Evolutionary conservation across 495 filamentous ascomycete species (phyloP), one percentile per base, ranked within the genome.

Genomic region (Lasiosphaeria ovina): DNA sequence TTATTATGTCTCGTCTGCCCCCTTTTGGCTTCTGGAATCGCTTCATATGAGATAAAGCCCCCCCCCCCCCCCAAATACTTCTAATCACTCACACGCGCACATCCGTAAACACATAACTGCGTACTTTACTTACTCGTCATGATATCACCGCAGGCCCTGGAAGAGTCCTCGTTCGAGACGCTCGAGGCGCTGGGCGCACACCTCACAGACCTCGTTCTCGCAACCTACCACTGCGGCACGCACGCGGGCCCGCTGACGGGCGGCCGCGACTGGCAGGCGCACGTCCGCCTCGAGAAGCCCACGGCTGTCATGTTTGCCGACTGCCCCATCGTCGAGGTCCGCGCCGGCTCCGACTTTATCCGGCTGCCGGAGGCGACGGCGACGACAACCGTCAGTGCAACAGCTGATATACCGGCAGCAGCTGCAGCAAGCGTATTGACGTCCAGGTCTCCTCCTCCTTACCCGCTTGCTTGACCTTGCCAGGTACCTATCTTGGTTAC

Each of bases 161-260:
- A 83, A 54, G 65, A 76, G 4, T 85, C 85, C 0, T 79, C 78
- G 0, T 87, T 86, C 62, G 79, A 85, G 69, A 89, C 86, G 0
- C 79, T 89, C 10, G 86, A 89, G 68, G 76, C 85, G 0, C 73
- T 89, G 4, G 80, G 79, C 0, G 70, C 76, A 0, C 73, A 74
- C 40, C 65, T 86, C 4, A 77, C 76, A 14, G 62, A 76, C 3
- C 57, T 59, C 31, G 72, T 86, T 17, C 62, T 77, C 4, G 24
- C 58, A 33, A 59, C 33, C 3, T 33, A 53, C 16, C 40, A 40
- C 24, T 48, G 7, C 24, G 42, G 42, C 34, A 36, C n/a, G 11
- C 7, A 51, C 16, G 49, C 47, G 6, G 16, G 31, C 42, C 55
- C 44, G 5, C 12, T 11, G 16, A 32, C 16, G 24, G 31, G 47